Conservation (phyloP, 306 rosid species). For the Alnus glutinosa region DNA sequence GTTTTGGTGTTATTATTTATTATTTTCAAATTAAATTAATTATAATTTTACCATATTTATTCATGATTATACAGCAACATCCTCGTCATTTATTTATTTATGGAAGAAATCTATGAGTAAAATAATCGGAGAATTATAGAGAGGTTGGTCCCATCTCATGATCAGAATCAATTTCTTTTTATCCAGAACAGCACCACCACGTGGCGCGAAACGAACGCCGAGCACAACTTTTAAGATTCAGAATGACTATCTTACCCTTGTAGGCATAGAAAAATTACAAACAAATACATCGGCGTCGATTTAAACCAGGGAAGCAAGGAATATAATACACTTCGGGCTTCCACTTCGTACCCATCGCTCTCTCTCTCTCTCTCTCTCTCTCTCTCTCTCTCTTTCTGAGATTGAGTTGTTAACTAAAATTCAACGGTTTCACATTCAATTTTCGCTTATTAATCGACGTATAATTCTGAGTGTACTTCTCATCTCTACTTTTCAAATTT, state of each 20-base stretch:
- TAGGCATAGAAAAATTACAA: not conserved
- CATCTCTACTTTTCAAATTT: not conserved
- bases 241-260: not conserved
- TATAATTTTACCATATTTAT: no score
- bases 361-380: not conserved
- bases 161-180: not conserved
- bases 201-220: not conserved
- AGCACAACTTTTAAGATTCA: not conserved
- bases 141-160: not conserved
- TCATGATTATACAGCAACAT: not conserved
- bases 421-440: not conserved
- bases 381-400: not conserved
- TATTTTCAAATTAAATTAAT: no score
- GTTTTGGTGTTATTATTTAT: no score
- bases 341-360: conserved; percentile 10
- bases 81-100: no score
- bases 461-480: not conserved
- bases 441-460: not conserved
- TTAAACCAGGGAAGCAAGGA: no score
- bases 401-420: not conserved
- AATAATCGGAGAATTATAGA: no score
- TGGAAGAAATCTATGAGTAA: no score
- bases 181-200: not conserved
- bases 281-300: not conserved
- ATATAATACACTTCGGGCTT: not conserved